Conservation (phyloP, 768 basidiomycete species). For the Tremella fuciformis region DNA sequence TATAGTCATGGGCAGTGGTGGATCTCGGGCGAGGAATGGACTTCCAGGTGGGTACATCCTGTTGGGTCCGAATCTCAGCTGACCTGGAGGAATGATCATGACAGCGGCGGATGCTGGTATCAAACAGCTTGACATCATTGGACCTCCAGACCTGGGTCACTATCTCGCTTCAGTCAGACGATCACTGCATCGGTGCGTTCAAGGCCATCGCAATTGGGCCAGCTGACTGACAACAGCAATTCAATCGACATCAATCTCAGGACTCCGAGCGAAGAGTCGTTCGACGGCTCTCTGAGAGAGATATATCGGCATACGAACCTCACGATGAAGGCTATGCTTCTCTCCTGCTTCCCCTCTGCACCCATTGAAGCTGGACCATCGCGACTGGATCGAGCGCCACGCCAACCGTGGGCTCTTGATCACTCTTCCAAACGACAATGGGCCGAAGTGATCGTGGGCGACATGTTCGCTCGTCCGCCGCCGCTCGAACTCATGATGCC, state of each 20-base stretch:
- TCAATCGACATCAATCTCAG: constrained; percentile 7
- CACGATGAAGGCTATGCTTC: constrained; percentile 29
- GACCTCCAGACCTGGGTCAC: constrained; percentile 72
- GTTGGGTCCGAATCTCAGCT: neutral
- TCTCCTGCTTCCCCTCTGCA: constrained; percentile 15
- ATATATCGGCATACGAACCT: constrained; percentile 28
- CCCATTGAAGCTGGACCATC: neutral
- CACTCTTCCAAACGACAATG: neutral
- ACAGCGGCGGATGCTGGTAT: constrained; percentile 70
- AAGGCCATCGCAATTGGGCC: neutral
- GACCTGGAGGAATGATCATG: constrained; percentile 68
- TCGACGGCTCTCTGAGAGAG: constrained; percentile 2
- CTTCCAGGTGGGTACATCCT: constrained; percentile 62
- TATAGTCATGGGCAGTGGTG: constrained; percentile 69
- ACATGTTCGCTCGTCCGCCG: constrained; percentile 45
- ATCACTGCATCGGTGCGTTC: constrained; percentile 64
- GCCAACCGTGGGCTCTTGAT: neutral
- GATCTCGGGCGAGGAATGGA: constrained; percentile 64
- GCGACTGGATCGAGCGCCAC: neutral
- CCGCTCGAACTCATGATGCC: neutral
- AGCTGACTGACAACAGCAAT: constrained; percentile 5
- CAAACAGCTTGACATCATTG: constrained; percentile 61
- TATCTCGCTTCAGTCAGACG: constrained; percentile 67
- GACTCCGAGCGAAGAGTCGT: neutral
- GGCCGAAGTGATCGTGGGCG: constrained; percentile 27